Evolutionary conservation across 2,329 filamentous ascomycete species (phyloP).

Genomic region (Podosphaera aphanis): DNA sequence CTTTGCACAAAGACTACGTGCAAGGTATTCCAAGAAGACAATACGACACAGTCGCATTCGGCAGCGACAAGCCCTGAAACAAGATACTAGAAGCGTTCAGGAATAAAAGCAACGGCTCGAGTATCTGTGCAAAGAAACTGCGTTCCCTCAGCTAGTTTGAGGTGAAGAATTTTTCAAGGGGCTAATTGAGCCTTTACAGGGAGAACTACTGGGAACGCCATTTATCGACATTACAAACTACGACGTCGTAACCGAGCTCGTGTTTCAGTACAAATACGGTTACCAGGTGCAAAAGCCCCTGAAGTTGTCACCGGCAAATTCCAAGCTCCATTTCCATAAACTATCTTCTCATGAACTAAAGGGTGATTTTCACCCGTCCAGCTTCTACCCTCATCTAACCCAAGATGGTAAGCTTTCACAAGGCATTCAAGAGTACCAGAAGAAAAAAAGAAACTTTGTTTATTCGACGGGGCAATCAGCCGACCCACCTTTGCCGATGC

Average conservation of each 20-base stretch:
- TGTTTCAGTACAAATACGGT: background rate
- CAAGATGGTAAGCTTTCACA: background rate
- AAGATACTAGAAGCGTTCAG: background rate
- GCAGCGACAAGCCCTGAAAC: background rate
- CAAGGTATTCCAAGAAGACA: background rate
- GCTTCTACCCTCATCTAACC: background rate
- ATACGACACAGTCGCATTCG: background rate
- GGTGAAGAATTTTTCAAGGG: background rate
- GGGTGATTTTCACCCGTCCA: background rate
- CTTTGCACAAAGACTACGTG: background rate
- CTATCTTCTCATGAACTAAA: background rate
- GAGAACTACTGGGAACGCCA: background rate
- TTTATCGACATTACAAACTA: background rate
- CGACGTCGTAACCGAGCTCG: background rate
- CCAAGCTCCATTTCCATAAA: background rate
- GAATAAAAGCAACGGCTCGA: background rate
- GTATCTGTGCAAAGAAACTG: background rate
- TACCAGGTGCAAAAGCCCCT: background rate
- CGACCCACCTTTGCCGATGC: background rate
- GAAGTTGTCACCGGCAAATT: background rate
- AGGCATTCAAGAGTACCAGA: background rate
- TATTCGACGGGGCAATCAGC: conserved; percentile 1
- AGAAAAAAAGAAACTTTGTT: background rate
- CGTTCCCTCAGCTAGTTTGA: background rate
- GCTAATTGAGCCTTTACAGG: background rate